These are phyloP conservation scores for Botryotinia narcissicola DNA, from an alignment of 2,329 filamentous ascomycete genomes.

Conservation along the genomic window DNA sequence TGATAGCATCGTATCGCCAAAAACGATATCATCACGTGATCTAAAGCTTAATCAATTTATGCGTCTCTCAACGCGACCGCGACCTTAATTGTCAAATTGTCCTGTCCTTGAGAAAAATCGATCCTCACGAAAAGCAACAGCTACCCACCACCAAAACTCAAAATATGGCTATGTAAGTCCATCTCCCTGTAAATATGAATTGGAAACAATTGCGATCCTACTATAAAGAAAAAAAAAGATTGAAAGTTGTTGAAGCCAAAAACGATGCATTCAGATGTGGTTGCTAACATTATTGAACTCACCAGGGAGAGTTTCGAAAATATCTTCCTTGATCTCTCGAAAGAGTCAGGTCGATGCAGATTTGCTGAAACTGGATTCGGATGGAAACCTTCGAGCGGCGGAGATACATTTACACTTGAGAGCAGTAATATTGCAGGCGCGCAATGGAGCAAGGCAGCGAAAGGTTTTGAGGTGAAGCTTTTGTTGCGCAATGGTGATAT, in stretches of 20 bases:
- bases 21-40: not conserved
- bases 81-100: conserved; percentile 6
- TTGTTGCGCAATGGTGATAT: conserved; percentile 79
- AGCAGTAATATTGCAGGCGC: conserved; percentile 79
- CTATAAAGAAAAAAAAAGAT: not conserved
- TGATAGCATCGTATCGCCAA: not conserved
- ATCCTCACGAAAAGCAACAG: conserved; percentile 6
- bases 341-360: conserved; percentile 86
- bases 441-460: conserved; percentile 92
- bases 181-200: not conserved
- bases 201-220: not conserved
- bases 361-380: conserved; percentile 93
- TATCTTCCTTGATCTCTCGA: conserved; percentile 94
- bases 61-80: conserved; percentile 9
- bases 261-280: not conserved
- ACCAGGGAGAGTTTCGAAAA: conserved; percentile 88
- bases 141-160: not conserved
- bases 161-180: conserved; percentile 21
- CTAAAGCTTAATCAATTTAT: conserved; percentile 1
- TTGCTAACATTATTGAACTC: conserved; percentile 21
- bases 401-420: conserved; percentile 92
- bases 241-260: not conserved
- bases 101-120: conserved; percentile 5
- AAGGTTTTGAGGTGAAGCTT: conserved; percentile 92
- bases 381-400: conserved; percentile 86